Evolutionary conservation across 306 rosid genomes (phyloP), one percentile per base, ranked within the genome.

Genomic region (Pterocarpus macrocarpus): DNA sequence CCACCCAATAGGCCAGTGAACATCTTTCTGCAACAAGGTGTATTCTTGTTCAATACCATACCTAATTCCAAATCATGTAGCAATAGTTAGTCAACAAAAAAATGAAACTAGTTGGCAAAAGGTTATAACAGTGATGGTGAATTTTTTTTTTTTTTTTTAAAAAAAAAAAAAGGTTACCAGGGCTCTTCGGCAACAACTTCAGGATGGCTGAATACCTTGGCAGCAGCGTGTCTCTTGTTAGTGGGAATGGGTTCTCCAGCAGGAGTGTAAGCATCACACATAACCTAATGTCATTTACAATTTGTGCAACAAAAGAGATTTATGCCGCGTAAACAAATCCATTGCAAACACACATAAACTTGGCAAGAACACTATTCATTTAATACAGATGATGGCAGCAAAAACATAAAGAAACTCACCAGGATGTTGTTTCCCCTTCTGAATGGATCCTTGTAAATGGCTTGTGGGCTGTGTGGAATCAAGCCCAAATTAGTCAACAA

Each of bases 381-480:
- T 9, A 73, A 39, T 11, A 17, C 22, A 7, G 2, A 52, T 55
- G 35, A 63, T 2, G 44, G 4, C 33, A 1, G 12, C 28, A 22
- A 16, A 36, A 1, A 55, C 8, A n/a, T 22, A 75, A 64, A 16
- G 47, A 50, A 28, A 78, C 92, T 84, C 53, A 94, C 98, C 80
- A 94, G 78, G 64, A 94, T 90, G 49, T 94, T 75, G 87, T 88
- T 83, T 44, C 98, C 98, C 88, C 90, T 86, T 87, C 98, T 89
- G 71, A 94, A 94, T 44, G 98, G 98, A 62, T 94, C 98, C 89
- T 58, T 90, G 85, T 88, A 94, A 88, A 94, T 94, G 57, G 98
- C 95, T 79, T 94, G 98, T 49, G 98, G 98, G 70, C 98, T 94
- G 85, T 79, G 45, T 43, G 3, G 30, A 73, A 73, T n/a, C 16